These are phyloP conservation scores for Mucor indicus DNA, from an alignment of 371 early-diverging fungal genomes.

Conservation along the genomic window DNA sequence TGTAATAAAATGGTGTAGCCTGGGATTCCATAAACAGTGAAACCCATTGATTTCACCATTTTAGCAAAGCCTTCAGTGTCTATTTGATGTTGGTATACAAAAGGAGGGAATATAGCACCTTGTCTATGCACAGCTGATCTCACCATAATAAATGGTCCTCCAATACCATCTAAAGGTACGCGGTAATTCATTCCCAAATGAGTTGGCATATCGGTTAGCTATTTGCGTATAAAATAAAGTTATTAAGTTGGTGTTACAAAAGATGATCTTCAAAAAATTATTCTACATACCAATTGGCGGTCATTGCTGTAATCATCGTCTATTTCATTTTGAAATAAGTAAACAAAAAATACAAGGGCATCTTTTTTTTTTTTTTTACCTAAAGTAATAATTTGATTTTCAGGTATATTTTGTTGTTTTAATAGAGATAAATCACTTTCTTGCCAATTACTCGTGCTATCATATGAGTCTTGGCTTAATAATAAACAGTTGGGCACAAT, in stretches of 20 bases:
- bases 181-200: conserved; percentile 13
- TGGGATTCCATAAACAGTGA: conserved; percentile 57
- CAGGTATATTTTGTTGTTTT: conserved; percentile 42
- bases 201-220: conserved; percentile 49
- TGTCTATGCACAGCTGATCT: conserved; percentile 64
- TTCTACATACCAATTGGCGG: conserved; percentile 16
- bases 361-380: conserved; percentile 18
- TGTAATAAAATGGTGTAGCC: conserved; percentile 32
- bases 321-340: conserved; percentile 9
- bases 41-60: conserved; percentile 61
- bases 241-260: background rate
- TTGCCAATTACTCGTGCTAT: conserved; percentile 65
- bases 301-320: conserved; percentile 9
- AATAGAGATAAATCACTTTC: conserved; percentile 55
- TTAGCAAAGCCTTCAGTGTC: conserved; percentile 76
- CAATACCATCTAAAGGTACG: conserved; percentile 63
- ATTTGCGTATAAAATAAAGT: background rate
- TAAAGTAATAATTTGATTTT: conserved; percentile 32
- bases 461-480: conserved; percentile 43
- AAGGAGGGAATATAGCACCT: conserved; percentile 61
- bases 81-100: conserved; percentile 58
- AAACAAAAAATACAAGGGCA: background rate
- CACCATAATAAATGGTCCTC: conserved; percentile 56
- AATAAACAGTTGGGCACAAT: conserved; percentile 56
- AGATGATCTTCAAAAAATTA: no score